phyloP scores from a whole-genome alignment of 306 rosid genomes.

The Carpinus fangiana region DNA sequence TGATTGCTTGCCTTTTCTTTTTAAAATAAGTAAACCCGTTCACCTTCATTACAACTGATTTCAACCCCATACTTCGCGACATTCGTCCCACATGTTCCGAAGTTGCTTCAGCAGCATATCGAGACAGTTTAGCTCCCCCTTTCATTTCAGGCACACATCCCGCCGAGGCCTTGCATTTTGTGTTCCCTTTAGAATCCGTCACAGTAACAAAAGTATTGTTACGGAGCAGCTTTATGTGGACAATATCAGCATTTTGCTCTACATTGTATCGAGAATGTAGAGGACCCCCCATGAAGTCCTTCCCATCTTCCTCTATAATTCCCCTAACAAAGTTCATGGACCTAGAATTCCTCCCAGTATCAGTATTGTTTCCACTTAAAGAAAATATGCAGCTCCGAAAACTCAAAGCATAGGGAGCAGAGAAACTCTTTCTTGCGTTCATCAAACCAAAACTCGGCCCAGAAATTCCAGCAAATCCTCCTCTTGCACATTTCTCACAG shows the following conservation, averaged over 20 bases:
- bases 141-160: slow-evolving; percentile 68
- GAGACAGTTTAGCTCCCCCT: slow-evolving; percentile 63
- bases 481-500: slow-evolving; percentile 29
- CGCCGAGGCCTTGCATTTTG: slow-evolving; percentile 60
- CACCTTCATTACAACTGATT: slow-evolving; percentile 76
- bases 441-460: slow-evolving; percentile 10
- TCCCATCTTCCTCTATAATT: slow-evolving; percentile 46
- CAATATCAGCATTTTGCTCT: slow-evolving; percentile 69
- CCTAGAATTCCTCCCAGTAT: slow-evolving; percentile 24
- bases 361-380: slow-evolving; percentile 32
- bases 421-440: slow-evolving; percentile 16
- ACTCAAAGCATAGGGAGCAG: slow-evolving; percentile 27
- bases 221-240: slow-evolving; percentile 71
- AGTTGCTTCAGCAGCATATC: slow-evolving; percentile 73
- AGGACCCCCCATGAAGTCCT: slow-evolving; percentile 20
- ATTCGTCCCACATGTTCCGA: slow-evolving; percentile 77
- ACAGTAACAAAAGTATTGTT: slow-evolving; percentile 76
- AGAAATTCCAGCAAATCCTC: slow-evolving; percentile 35
- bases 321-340: slow-evolving; percentile 69
- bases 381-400: slow-evolving; percentile 30
- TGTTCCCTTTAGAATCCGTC: slow-evolving; percentile 69
- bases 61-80: slow-evolving; percentile 59
- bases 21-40: slow-evolving; percentile 67
- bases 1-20: slow-evolving; percentile 73
- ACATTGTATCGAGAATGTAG: slow-evolving; percentile 23